Base-by-base conservation (phyloP, 257 asterid species). In the Plantago major region DNA sequence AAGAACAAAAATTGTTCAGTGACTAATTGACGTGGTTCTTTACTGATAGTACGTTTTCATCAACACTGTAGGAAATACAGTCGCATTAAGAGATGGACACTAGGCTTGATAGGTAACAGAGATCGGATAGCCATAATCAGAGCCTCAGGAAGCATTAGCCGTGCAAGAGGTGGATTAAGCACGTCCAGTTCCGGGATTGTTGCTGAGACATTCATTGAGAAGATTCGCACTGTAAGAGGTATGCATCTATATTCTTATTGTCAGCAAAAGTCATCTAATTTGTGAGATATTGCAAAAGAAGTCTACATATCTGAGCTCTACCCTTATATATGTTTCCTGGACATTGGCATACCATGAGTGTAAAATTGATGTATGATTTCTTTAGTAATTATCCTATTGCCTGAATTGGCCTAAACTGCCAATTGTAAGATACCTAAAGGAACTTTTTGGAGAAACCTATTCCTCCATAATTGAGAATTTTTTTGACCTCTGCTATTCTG, bases 71-170 rank as follows among this genome's bases (percentile, higher is more conserved):
- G 97, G 88, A 89, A 82, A 69, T 92, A 92, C 77, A 59, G 87
- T 60, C 77, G 86, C 63, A 89, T 89, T 75, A 83, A 74, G 80
- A 80, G 74, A 75, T 78, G 99, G 97, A 92, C 96, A 67, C 78
- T 89, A 46, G 97, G 96, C 65, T 80, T 89, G 79, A 67, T 89
- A 38, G 96, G 99, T 68, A 71, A 69, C 54, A 70, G 71, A 73
- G 85, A 86, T 69, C 77, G 79, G 75, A 87, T 92, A 74, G 99
- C 97, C 65, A 64, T 92, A 51, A 84, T 92, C 70, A 86, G 99
- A 77, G 96, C 99, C 76, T 92, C 99, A 28, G 99, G 99, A 67
- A 79, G 89, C 81, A 92, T 92, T 74, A 89, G 94, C 72, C 95
- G 97, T 26, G 68, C 79, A 50, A 80, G 79, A 43, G 76, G 96